These are phyloP conservation scores for Sequoia sempervirens DNA, from an alignment of 75 land plant species.

Conservation along the genomic window DNA sequence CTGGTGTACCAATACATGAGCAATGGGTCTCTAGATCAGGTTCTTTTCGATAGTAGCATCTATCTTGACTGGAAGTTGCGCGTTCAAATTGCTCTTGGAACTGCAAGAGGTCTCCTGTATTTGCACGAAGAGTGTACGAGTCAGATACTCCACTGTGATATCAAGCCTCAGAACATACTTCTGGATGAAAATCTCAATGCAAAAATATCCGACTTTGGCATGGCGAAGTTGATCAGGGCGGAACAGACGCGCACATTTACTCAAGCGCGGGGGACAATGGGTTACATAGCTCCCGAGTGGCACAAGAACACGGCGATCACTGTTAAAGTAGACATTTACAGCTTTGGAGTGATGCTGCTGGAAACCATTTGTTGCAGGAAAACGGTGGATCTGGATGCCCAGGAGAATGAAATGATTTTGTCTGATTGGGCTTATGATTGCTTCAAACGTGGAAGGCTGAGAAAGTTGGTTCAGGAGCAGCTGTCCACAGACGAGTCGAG, in stretches of 20 bases:
- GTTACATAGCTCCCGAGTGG: constrained; percentile 5
- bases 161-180: background rate
- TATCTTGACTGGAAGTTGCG: constrained; percentile 40
- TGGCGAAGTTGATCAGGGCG: background rate
- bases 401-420: background rate
- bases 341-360: constrained; percentile 1
- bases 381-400: background rate
- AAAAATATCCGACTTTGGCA: constrained; percentile 5
- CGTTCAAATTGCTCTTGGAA: constrained; percentile 33
- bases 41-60: constrained; percentile 20
- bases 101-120: constrained; percentile 45
- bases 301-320: background rate
- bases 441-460: background rate
- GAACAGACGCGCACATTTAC: constrained; percentile 2
- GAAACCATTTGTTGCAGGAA: background rate
- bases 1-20: constrained; percentile 51
- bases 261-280: background rate
- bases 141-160: background rate
- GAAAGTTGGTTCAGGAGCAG: background rate
- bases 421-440: background rate
- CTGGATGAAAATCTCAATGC: background rate
- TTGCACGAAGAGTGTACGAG: constrained; percentile 4
- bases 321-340: background rate
- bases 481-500: background rate
- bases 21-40: constrained; percentile 36